Evolutionary conservation across 2,329 filamentous ascomycete species (phyloP).

Genomic region (Aureobasidium lini): DNA sequence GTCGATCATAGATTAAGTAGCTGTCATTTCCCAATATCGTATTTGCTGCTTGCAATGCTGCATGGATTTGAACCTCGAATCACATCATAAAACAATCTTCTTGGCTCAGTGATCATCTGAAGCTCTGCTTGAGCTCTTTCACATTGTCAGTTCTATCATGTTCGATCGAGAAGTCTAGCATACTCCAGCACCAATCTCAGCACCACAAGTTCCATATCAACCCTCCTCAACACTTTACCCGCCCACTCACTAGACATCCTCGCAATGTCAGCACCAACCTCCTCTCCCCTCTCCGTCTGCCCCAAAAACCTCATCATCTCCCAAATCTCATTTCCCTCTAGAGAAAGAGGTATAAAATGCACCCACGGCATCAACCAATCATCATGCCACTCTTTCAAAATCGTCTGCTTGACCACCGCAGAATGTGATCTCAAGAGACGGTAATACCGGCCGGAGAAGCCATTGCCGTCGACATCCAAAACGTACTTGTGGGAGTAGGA

Average conservation of each 20-base stretch:
- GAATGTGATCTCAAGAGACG: conserved; percentile 43
- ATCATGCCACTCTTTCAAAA: conserved; percentile 52
- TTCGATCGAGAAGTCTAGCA: neutral
- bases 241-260: conserved; percentile 16
- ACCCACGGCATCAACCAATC: conserved; percentile 50
- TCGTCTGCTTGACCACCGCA: conserved; percentile 44
- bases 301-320: conserved; percentile 45
- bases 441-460: conserved; percentile 48
- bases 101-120: too few species aligned
- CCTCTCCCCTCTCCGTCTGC: conserved; percentile 14
- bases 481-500: conserved; percentile 31
- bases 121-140: too few species aligned
- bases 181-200: neutral
- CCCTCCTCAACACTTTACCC: conserved; percentile 13
- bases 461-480: conserved; percentile 51
- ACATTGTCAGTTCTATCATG: too few species aligned
- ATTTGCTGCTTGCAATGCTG: too few species aligned
- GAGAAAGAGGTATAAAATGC: conserved; percentile 49
- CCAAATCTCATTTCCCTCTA: conserved; percentile 44
- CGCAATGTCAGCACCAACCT: conserved; percentile 16
- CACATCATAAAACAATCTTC: too few species aligned
- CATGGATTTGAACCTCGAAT: too few species aligned
- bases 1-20: too few species aligned
- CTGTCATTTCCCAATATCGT: too few species aligned
- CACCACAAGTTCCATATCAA: conserved; percentile 7